Conservation (phyloP, 768 basidiomycete genomes). For the Boletus sp. region DNA sequence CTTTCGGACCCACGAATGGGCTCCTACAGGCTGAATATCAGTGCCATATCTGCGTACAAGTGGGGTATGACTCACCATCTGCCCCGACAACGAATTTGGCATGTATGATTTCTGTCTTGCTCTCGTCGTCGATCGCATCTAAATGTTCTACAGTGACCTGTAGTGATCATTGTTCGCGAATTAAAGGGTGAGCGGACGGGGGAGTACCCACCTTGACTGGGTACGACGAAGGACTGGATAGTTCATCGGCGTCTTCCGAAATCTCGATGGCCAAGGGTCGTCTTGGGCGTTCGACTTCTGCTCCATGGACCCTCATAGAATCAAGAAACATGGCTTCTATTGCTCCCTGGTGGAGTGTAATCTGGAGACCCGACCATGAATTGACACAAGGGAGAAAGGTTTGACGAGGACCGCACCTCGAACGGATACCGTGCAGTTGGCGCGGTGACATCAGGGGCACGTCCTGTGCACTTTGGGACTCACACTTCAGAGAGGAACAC, state of each 20-base stretch:
- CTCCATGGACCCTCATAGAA: constrained; percentile 31
- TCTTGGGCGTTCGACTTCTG: constrained; percentile 36
- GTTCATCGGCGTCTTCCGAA: constrained; percentile 35
- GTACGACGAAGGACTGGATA: constrained; percentile 31
- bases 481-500: neutral
- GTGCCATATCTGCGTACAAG: neutral
- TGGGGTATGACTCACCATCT: constrained; percentile 25
- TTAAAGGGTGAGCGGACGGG: neutral
- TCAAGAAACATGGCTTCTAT: constrained; percentile 43
- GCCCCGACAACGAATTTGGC: constrained; percentile 37
- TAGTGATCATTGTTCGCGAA: neutral
- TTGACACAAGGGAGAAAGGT: neutral
- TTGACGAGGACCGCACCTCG: constrained; percentile 41
- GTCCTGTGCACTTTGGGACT: constrained; percentile 50
- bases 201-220: constrained; percentile 27
- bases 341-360: constrained; percentile 40
- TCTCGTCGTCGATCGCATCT: constrained; percentile 26
- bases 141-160: constrained; percentile 26
- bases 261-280: constrained; percentile 31
- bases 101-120: constrained; percentile 30
- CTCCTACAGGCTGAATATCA: constrained; percentile 25
- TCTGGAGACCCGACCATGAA: constrained; percentile 12
- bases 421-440: constrained; percentile 68
- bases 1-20: constrained; percentile 48
- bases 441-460: constrained; percentile 59